Evolutionary conservation across 257 asterid genomes (phyloP).

Genomic region (Solanum stenotomum): DNA sequence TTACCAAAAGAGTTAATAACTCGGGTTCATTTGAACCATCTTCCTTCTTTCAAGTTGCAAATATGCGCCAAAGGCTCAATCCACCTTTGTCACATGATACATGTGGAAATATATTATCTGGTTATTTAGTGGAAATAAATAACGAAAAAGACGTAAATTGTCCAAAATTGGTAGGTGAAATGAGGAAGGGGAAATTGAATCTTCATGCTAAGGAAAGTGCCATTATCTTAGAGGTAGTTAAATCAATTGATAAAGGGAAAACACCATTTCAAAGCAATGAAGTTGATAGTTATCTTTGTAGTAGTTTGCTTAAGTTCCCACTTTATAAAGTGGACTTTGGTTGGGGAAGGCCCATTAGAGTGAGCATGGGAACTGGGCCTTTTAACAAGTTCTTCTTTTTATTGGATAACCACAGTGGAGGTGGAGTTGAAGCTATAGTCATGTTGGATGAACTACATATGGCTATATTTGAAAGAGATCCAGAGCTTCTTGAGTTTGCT

Average conservation of each 20-base stretch:
- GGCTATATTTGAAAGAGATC: background rate
- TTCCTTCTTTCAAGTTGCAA: background rate
- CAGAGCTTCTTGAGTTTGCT: background rate
- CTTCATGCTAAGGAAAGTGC: background rate
- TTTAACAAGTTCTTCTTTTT: accelerated
- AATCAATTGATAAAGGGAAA: background rate
- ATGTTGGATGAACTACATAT: background rate
- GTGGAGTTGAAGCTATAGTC: background rate
- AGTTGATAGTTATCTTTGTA: too few relatives aligned
- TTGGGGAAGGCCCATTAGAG: too few relatives aligned
- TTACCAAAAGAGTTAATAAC: background rate
- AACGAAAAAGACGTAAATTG: background rate
- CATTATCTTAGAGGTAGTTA: background rate
- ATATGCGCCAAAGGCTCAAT: background rate
- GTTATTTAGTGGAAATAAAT: background rate
- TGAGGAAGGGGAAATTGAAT: background rate
- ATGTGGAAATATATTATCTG: background rate
- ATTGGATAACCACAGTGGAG: background rate
- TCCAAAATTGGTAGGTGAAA: background rate
- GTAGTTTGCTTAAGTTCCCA: too few relatives aligned
- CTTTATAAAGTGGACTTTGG: too few relatives aligned
- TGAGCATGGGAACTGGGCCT: too few relatives aligned
- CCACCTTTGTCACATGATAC: background rate
- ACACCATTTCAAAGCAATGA: background rate
- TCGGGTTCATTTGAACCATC: background rate